Base-by-base conservation (phyloP, 306 rosid species). In the Nissolia schottii region DNA sequence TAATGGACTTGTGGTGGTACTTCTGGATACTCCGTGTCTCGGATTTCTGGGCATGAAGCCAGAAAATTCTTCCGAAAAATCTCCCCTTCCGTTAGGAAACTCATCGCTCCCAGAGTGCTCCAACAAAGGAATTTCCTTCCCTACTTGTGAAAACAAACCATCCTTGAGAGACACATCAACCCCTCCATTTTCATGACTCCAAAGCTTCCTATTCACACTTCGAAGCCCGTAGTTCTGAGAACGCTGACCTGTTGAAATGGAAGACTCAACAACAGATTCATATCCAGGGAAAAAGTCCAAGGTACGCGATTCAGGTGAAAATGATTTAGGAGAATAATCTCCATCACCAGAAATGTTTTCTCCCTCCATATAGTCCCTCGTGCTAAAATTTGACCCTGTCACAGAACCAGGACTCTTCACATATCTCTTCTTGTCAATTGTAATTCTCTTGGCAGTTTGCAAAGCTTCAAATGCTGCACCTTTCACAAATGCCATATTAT, bases 391-490 rank as follows among this genome's bases (percentile, higher is more conserved):
- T 37, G 96, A 91, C 43, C 96, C 96, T n/a, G 87, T 81, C 70
- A 81, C 80, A 1, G 97, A 92, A 57, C 76, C 84, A 13, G 89
- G 84, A 38, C 79, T 74, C 50, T 71, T 92, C 4, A 71, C 84
- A 75, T 70, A 70, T 71, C 76, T 89, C 32, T 73, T 88, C 73
- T 81, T 79, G 20, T 79, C 91, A 3, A 78, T 71, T 2, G 77
- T 75, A 77, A 87, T 82, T 77, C 85, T 83, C 81, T 79, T 92
- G 13, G 93, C 97, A 58, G 93, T 92, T 80, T 89, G 96, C 77
- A 89, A 38, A 57, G 97, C 92, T 82, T 92, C 97, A 78, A 70
- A 89, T 29, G 97, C 96, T 59, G 97, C 96, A 29, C 97, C 96
- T 79, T 77, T 84, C 13, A 92, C 96, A 61, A 66, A 92, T 9